phyloP scores from a whole-genome alignment of 306 rosid species.

The Citrullus colocynthis region DNA sequence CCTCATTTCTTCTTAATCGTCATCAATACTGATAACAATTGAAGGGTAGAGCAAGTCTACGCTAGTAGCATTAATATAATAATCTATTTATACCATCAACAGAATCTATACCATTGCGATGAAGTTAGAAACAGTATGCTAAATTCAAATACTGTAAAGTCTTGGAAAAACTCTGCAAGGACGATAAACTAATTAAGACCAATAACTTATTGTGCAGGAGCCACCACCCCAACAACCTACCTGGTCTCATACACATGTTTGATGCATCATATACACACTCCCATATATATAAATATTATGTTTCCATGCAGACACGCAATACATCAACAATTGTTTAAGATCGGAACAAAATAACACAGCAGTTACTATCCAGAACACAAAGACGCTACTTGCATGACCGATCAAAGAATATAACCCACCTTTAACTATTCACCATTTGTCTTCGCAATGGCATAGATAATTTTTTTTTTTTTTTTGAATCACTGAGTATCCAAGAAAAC shows the following conservation, averaged over 20 bases:
- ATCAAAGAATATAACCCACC: not conserved
- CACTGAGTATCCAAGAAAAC: not conserved
- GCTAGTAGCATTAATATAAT: not conserved
- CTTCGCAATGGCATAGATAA: not conserved
- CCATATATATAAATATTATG: not conserved
- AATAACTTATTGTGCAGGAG: not conserved
- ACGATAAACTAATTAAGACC: not conserved
- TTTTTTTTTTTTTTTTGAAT: not conserved
- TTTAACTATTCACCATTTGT: not conserved
- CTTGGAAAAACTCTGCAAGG: not conserved
- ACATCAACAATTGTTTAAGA: not conserved
- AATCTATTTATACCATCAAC: not conserved
- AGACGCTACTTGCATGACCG: not conserved
- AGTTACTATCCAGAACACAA: not conserved
- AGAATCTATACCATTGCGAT: not conserved
- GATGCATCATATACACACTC: not conserved
- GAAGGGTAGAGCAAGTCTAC: not conserved
- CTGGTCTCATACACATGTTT: not conserved
- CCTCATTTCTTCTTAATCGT: not conserved
- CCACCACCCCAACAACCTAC: not conserved
- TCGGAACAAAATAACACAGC: not conserved
- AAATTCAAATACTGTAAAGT: not conserved
- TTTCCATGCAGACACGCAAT: not conserved
- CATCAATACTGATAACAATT: not conserved
- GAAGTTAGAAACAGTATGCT: not conserved